Conservation (phyloP, 305 asterid genomes). For the Rubia balearica region DNA sequence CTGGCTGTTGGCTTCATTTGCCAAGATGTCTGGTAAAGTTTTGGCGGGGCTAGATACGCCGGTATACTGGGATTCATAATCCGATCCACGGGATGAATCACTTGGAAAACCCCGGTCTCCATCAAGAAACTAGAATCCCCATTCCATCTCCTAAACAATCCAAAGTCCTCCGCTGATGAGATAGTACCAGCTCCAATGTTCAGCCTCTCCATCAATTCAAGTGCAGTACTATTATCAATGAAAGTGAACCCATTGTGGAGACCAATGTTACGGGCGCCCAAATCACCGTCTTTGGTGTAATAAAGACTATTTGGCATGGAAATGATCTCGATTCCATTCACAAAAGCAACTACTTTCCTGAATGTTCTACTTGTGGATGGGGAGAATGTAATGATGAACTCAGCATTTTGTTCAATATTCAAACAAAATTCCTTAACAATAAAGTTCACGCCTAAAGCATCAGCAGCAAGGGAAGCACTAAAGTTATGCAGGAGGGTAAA, state of each 20-base stretch:
- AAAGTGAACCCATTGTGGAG: constrained; percentile 34
- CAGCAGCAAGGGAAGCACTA: constrained; percentile 31
- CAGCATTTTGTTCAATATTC: constrained; percentile 25
- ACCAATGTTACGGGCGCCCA: constrained; percentile 47
- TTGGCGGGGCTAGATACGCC: constrained; percentile 30
- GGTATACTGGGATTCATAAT: constrained; percentile 12
- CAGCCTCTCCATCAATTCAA: constrained; percentile 49
- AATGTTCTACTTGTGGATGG: constrained; percentile 29
- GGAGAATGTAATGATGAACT: constrained; percentile 32
- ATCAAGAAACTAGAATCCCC: constrained; percentile 37
- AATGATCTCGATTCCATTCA: constrained; percentile 59
- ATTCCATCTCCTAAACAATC: constrained; percentile 49
- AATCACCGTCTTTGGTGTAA: constrained; percentile 45
- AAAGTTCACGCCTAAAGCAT: constrained; percentile 24
- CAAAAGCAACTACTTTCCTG: constrained; percentile 36
- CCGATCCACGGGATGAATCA: constrained; percentile 13
- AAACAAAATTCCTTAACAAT: constrained; percentile 45
- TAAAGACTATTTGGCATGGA: constrained; percentile 70
- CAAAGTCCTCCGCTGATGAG: constrained; percentile 42
- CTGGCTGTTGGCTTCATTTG: constrained; percentile 12
- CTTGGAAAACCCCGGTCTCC: constrained; percentile 24
- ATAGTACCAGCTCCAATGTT: constrained; percentile 45
- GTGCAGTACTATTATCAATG: constrained; percentile 45
- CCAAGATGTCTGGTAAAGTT: constrained; percentile 47
- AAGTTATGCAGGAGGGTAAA: constrained; percentile 48